Evolutionary conservation across 139 green algal species (phyloP), one percentile per base, ranked within the genome.

Genomic region (Chlamydomonas asymmetrica): DNA sequence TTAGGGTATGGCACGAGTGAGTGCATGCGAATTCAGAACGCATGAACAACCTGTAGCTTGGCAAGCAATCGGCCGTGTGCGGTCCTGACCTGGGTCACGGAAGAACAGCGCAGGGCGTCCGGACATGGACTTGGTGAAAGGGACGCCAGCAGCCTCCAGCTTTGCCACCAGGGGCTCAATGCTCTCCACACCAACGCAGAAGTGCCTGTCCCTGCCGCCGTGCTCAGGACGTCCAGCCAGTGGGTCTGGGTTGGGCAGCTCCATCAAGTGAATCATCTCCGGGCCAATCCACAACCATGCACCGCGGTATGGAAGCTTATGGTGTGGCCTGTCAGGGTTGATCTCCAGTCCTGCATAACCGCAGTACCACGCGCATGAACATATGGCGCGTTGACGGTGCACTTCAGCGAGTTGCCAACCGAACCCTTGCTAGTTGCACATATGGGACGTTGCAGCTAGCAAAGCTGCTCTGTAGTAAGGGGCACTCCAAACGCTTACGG

Each of bases 181-280:
- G 35, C 77, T 75, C 5, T 82, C 71, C 2, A 97, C 86, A 40
- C 89, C 92, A 1, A 96, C 61, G 79, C 92, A 97, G 52, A 95
- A 90, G 85, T 98, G 94, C 10, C 94, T 78, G 82, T 97, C 93
- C 1, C 91, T 80, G 32, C 93, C 93, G 52, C 93, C 93, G 72
- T 97, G 92, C 57, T 80, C 67, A 22, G 92, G 89, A 1, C 92
- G 83, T 10, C 80, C 80, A 13, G 74, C 73, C 50, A 84, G 29
- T 0, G 89, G 88, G 73, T 95, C 91, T 22, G 94, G 94, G 80
- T 97, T 97, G 45, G 92, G 93, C 63, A 98, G 86, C 82, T 96
- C 93, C 94, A 98, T 98, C 1, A 87, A 82, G 85, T 97, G 93
- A 40, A 97, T 93, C 92, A 96, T 96, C 63, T 96, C 92, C 3